Conservation (phyloP, 192 early-diverging fungal genomes). For the Gryganskiella cystojenkinii region DNA sequence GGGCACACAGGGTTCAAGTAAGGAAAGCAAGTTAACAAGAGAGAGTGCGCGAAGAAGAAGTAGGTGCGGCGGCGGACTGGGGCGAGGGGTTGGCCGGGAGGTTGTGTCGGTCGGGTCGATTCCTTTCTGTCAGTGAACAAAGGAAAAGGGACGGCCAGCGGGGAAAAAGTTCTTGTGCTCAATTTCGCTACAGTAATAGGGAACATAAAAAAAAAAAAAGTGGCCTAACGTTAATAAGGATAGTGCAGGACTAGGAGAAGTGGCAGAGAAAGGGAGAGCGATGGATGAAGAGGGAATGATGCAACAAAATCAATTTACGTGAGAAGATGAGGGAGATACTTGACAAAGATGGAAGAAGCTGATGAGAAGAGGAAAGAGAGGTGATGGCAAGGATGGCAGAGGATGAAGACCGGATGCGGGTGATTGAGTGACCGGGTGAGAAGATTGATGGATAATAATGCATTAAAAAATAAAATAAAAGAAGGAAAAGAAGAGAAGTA, state of each 20-base stretch:
- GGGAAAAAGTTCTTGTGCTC: conserved; percentile 4
- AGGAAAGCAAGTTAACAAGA: not conserved
- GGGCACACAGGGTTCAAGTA: not conserved
- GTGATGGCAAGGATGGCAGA: no score
- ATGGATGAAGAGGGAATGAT: not conserved
- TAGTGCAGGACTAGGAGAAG: not conserved
- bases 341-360: not conserved
- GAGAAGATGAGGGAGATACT: no score
- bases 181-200: no score
- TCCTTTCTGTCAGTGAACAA: not conserved
- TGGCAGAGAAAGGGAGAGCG: not conserved
- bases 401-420: no score
- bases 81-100: not conserved
- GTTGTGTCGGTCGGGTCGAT: no score
- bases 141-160: not conserved
- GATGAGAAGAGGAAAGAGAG: not conserved
- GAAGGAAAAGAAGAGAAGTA: no score
- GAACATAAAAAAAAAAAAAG: no score
- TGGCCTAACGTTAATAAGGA: not conserved
- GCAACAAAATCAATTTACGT: no score
- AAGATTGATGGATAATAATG: not conserved
- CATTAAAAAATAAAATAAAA: not conserved
- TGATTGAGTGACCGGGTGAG: no score
- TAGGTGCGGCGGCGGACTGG: not conserved
- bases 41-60: not conserved